phyloP scores from a whole-genome alignment of 176 grass and related monocot species.

The Saccharum officinarum region DNA sequence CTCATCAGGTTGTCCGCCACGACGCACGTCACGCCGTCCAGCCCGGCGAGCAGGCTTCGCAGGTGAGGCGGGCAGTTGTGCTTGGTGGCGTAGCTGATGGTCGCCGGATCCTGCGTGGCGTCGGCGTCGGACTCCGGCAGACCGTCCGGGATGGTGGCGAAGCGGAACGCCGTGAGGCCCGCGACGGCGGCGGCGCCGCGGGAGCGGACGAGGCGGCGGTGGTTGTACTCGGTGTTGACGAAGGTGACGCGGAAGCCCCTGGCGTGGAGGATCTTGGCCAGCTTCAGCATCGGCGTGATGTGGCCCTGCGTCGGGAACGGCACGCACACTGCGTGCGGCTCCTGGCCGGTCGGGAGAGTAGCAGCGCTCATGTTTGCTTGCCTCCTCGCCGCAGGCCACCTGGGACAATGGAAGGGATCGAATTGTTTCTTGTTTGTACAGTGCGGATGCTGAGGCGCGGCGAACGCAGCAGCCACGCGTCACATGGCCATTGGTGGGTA shows the following conservation, averaged over 20 bases:
- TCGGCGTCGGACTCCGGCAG: constrained; percentile 30
- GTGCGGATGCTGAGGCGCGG: too few species aligned
- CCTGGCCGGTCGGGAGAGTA: too few species aligned
- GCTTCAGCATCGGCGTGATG: constrained; percentile 63
- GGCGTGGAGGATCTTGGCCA: constrained; percentile 58
- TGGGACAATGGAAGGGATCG: too few species aligned
- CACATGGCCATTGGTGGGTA: too few species aligned
- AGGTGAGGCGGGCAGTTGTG: constrained; percentile 12
- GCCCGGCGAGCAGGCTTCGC: constrained; percentile 7
- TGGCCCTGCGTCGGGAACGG: constrained; percentile 57
- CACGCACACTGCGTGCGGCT: constrained; percentile 50
- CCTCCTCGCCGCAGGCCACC: too few species aligned
- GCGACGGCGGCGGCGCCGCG: neutral
- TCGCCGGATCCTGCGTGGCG: constrained; percentile 23
- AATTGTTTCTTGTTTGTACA: too few species aligned
- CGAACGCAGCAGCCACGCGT: too few species aligned
- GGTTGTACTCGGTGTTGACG: constrained; percentile 73
- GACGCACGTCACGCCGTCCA: constrained; percentile 31
- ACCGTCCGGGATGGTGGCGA: constrained; percentile 46
- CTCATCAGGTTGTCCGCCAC: constrained; percentile 43
- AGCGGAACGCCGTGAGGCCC: constrained; percentile 22
- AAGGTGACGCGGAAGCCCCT: constrained; percentile 60
- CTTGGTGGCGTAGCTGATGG: constrained; percentile 13
- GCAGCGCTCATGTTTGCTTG: too few species aligned
- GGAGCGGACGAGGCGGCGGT: constrained; percentile 23